Percentiles rank a stretch among this genome's conserved stretches.
Evolutionary conservation across 73 alveolate species (phyloP).

Genomic region (Tetrahymena borealis): DNA sequence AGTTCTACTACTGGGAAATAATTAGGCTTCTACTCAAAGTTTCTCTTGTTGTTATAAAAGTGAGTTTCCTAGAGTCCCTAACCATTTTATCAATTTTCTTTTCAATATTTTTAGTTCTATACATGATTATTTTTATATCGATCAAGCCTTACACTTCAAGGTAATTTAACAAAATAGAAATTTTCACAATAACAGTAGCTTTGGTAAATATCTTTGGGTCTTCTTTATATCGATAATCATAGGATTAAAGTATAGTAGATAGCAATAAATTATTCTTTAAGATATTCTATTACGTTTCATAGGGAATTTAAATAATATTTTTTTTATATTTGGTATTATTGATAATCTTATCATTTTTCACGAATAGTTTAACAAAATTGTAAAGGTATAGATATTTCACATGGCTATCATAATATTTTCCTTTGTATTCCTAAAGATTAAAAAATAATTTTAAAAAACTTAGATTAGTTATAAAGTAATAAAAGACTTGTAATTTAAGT

Average conservation of each 20-base stretch:
- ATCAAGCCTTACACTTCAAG: background rate
- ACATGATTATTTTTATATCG: background rate
- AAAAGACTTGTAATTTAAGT: background rate
- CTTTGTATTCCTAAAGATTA: background rate
- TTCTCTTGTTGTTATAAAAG: background rate
- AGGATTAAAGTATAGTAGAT: background rate
- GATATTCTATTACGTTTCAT: background rate
- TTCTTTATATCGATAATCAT: background rate
- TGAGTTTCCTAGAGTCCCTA: background rate
- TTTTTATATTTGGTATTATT: background rate
- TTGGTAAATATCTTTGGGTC: background rate
- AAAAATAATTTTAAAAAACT: background rate
- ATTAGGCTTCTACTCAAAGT: background rate
- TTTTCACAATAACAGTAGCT: background rate
- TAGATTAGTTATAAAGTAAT: background rate
- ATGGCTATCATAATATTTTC: background rate
- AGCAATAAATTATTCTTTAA: too few species aligned
- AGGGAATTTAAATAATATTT: background rate
- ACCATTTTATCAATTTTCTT: background rate
- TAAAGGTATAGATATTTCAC: background rate
- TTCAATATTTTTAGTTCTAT: background rate
- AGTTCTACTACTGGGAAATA: background rate
- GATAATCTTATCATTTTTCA: background rate
- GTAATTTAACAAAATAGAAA: background rate
- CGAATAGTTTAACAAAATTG: background rate